phyloP scores from a whole-genome alignment of 2,329 filamentous ascomycete genomes.

The Colletotrichum eremochloae region DNA sequence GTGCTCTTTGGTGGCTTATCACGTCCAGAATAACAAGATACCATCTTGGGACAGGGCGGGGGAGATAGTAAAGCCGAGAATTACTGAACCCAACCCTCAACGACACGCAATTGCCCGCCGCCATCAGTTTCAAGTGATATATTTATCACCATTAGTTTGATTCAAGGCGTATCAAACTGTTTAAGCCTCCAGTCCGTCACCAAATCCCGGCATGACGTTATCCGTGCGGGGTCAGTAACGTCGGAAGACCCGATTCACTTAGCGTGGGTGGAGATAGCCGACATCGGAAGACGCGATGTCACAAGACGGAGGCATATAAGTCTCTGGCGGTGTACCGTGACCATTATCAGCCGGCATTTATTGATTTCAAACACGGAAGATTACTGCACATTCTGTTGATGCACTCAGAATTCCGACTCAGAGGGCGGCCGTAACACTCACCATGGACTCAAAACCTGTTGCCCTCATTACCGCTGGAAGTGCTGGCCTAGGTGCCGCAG shows the following conservation, averaged over 20 bases:
- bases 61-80: background rate
- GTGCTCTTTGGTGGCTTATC: background rate
- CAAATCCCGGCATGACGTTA: background rate
- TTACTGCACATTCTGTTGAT: background rate
- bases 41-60: background rate
- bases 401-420: background rate
- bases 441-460: conserved; percentile 8
- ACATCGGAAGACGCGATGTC: background rate
- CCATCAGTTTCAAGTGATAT: background rate
- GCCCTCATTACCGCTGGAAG: conserved; percentile 54
- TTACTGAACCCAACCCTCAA: background rate
- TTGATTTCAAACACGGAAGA: background rate
- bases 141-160: background rate
- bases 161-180: background rate
- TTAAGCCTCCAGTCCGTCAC: background rate
- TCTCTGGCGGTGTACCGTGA: background rate
- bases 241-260: background rate
- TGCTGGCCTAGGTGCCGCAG: conserved; percentile 72
- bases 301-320: background rate
- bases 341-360: background rate
- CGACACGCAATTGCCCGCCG: background rate
- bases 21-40: background rate
- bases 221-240: background rate
- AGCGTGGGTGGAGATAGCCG: background rate
- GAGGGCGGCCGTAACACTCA: background rate